phyloP scores from a whole-genome alignment of 352 stramenopile genomes.

The Phytophthora capsici region DNA sequence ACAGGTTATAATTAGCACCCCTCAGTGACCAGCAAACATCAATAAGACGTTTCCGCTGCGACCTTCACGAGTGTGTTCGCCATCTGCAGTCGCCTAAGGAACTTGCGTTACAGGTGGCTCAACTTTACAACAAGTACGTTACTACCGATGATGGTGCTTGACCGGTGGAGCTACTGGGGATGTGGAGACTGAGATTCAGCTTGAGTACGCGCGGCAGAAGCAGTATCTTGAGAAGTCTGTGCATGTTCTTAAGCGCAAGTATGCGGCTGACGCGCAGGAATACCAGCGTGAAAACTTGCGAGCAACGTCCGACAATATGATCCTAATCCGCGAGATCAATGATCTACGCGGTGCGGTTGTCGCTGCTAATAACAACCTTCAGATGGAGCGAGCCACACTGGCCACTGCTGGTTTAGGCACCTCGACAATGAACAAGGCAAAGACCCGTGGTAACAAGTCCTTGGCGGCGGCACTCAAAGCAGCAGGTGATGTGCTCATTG shows the following conservation, averaged over 20 bases:
- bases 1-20: too few species aligned
- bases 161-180: slow-evolving; percentile 34
- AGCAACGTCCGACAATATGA: slow-evolving; percentile 86
- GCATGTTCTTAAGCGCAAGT: slow-evolving; percentile 89
- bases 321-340: slow-evolving; percentile 95
- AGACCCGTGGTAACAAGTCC: slow-evolving; percentile 21
- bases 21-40: slow-evolving; percentile 72
- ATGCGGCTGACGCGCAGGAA: slow-evolving; percentile 71
- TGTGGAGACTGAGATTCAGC: slow-evolving; percentile 74
- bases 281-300: slow-evolving; percentile 72
- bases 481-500: slow-evolving; percentile 54
- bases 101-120: slow-evolving; percentile 79
- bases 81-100: slow-evolving; percentile 76
- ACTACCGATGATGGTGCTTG: slow-evolving; percentile 39
- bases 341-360: slow-evolving; percentile 83
- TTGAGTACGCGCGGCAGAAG: slow-evolving; percentile 91
- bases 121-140: slow-evolving; percentile 81
- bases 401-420: slow-evolving; percentile 26
- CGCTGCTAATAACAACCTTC: slow-evolving; percentile 75
- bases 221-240: slow-evolving; percentile 94
- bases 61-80: slow-evolving; percentile 86
- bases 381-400: slow-evolving; percentile 73
- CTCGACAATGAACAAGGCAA: slow-evolving; percentile 34
- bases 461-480: slow-evolving; percentile 27
- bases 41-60: slow-evolving; percentile 80